A percentile compares a stretch with the other conserved stretches of the same genome.
These are phyloP conservation scores for Dendrobium huoshanense DNA, from an alignment of 106 monocot species.

Conservation along the genomic window DNA sequence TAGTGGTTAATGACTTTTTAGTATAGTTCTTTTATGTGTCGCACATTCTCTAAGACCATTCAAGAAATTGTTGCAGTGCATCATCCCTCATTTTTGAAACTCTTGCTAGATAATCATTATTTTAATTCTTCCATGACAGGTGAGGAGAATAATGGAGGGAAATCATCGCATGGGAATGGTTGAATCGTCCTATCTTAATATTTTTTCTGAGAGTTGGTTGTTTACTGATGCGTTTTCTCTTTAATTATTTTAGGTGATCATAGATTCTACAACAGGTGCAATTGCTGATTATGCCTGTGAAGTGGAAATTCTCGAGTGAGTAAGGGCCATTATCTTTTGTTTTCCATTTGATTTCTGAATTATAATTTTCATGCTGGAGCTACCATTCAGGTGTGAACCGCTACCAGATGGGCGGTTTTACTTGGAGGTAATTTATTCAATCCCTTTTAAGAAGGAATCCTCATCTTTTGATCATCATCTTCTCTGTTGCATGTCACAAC, in stretches of 20 bases:
- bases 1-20: neutral
- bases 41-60: neutral
- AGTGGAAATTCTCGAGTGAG: constrained; percentile 97
- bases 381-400: constrained; percentile 71
- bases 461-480: neutral
- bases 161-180: constrained; percentile 99
- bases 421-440: constrained; percentile 56
- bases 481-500: neutral
- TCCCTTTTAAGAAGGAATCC: neutral
- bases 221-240: neutral
- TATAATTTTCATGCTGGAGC: constrained; percentile 4
- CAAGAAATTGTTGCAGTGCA: neutral
- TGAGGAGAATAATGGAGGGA: constrained; percentile 98
- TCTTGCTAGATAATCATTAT: neutral
- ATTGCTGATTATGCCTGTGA: constrained; percentile 94
- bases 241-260: constrained; percentile 44
- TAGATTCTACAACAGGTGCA: constrained; percentile 80
- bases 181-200: neutral
- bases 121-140: constrained; percentile 36
- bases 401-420: constrained; percentile 98
- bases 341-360: constrained; percentile 15
- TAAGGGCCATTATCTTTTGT: constrained; percentile 9
- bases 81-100: neutral
- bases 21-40: neutral
- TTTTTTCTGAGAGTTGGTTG: neutral